Base-by-base conservation (phyloP, 805 yeast genomes). In the Blastobotrys chiropterorum region DNA sequence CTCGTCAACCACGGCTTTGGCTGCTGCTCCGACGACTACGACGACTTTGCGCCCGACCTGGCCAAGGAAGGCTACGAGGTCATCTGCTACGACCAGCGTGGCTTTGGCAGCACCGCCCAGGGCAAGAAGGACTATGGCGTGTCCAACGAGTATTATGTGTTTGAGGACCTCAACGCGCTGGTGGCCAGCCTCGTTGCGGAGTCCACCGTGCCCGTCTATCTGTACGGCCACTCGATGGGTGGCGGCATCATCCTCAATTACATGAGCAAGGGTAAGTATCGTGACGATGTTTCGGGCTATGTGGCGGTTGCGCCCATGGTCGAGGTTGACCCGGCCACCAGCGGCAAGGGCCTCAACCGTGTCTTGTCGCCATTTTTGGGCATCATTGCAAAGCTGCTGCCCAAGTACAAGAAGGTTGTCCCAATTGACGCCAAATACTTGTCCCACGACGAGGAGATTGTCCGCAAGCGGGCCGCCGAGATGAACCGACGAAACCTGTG, bases 221-320 rank as follows among this genome's bases (percentile, higher is more conserved):
- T 69, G 56, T 63, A 62, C 63, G 72, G 72, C 16, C 70, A 68
- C 56, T 65, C 70, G 4, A 68, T 68, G 70, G 74, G 74, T 14
- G 74, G 73, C 15, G 72, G 65, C 2, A 67, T 67, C 41, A 53
- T 58, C 14, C 62, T 71, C 45, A 70, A 62, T 49, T 71, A 71
- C 52, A 67, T 63, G 49, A 62, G 65, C 31, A 60, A 63, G 39
- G 74, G 74, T 2, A 53, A 53, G 34, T 51, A 64, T 51, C 56
- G 65, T 15, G 68, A 64, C 41, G 48, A 55, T 21, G 55, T 71
- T 48, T 61, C 60, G 17, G 70, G 69, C 6, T 70, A 56, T 52
- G 53, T 70, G 26, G 71, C 67, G 19, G 53, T 56, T 3, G 62
- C 69, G 3, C 73, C 74, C 1, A 54, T 62, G 53, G 54, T 70